Evolutionary conservation across 2,329 filamentous ascomycete genomes (phyloP), one percentile per base, ranked within the genome.

Genomic region (Pezicula radicicola): DNA sequence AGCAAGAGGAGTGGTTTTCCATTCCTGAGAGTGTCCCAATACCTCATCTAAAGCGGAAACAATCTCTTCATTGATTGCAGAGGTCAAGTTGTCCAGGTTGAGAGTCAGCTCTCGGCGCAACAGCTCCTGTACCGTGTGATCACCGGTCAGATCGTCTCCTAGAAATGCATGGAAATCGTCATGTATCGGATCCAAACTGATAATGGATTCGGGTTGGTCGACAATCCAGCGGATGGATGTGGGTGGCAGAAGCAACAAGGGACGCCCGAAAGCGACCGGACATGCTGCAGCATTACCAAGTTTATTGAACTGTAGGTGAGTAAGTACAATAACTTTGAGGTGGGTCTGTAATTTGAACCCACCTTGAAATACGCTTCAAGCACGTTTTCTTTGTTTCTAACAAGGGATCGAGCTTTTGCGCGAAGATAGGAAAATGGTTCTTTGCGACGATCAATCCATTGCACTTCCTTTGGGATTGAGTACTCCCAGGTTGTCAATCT

Each of bases 301-400:
- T 45, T 45, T 45, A 28, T 45, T 45, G 21, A 45, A 45, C 42
- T 45, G 27, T 8, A 33, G 4, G 12, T 8, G 4, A 28, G n/a
- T 45, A 16, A 45, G 42, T 45, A 28, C 15, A 16, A 28, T 16
- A 45, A 30, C 27, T 45, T 45, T 27, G 12, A 45, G 21, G 42
- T 3, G n/a, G 27, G n/a, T 13, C 8, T 13, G n/a, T 25, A 21
- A 16, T 16, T 45, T 28, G n/a, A 45, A 15, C 19, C 15, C 15
- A 45, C 42, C 21, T 45, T 45, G 9, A 45, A 45, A 45, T 45
- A 45, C 12, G 42, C 42, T n/a, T 45, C 42, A 45, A 45, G 42
- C 8, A 45, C 42, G n/a, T 45, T 45, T 30, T 45, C 42, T 45
- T 45, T 45, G 42, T 45, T 27, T 28, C 42, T 33, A 9, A 45